A percentile compares a stretch with the other conserved stretches of the same genome.
phyloP scores from a whole-genome alignment of 164 flowering plant species.

The Saururus chinensis region DNA sequence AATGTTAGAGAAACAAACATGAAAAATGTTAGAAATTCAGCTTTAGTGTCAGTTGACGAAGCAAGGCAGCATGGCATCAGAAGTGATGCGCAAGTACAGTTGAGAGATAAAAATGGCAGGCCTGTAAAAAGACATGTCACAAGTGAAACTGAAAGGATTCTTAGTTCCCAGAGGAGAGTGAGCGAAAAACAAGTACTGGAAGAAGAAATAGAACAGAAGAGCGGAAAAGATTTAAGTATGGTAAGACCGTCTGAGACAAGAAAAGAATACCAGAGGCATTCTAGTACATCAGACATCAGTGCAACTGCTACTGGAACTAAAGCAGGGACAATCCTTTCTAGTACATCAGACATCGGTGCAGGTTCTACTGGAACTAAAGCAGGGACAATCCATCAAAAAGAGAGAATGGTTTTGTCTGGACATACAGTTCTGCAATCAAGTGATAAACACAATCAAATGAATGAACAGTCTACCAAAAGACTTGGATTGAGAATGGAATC shows the following conservation, averaged over 20 bases:
- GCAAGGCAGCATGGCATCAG: slow-evolving; percentile 14
- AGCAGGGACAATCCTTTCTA: slow-evolving; percentile 13
- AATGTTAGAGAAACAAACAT: slow-evolving; percentile 21
- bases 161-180: neutral
- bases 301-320: slow-evolving; percentile 9
- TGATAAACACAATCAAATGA: neutral
- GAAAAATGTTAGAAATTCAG: slow-evolving; percentile 18
- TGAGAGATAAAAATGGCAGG: neutral
- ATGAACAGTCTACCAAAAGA: slow-evolving; percentile 2
- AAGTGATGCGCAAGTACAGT: slow-evolving; percentile 10
- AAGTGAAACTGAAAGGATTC: neutral
- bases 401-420: neutral
- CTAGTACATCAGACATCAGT: slow-evolving; percentile 13
- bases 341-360: slow-evolving; percentile 14
- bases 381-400: slow-evolving; percentile 12
- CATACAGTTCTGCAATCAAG: neutral
- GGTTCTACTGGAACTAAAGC: slow-evolving; percentile 9
- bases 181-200: neutral
- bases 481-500: slow-evolving; percentile 15
- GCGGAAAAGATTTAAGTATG: slow-evolving; percentile 6
- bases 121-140: neutral
- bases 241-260: slow-evolving; percentile 10
- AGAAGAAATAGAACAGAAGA: slow-evolving; percentile 6
- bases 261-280: slow-evolving; percentile 20
- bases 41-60: slow-evolving; percentile 18